Percentiles rank a stretch among this genome's conserved stretches.
Conservation (phyloP, 177 flowering plant genomes). For the Vitis hybrid region DNA sequence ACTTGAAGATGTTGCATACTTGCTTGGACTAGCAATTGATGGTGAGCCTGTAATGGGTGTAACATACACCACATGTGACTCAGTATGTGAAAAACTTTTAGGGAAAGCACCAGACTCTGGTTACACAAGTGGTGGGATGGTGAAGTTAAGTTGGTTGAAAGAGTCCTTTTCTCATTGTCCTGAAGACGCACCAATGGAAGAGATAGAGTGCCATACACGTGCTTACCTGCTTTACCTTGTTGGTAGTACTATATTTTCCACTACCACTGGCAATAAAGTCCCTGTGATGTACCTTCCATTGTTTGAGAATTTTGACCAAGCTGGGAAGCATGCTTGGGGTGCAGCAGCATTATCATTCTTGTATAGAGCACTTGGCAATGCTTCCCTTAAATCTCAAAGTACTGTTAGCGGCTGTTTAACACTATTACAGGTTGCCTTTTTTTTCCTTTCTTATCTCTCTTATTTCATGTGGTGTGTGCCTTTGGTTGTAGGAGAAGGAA, state of each 20-base stretch:
- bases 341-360: constrained; percentile 70
- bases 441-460: neutral
- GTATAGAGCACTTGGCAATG: constrained; percentile 77
- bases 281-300: constrained; percentile 79
- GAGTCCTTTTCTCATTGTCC: constrained; percentile 61
- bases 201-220: constrained; percentile 51
- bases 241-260: constrained; percentile 75
- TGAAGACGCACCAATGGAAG: constrained; percentile 42
- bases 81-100: constrained; percentile 48
- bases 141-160: constrained; percentile 76
- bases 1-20: constrained; percentile 58
- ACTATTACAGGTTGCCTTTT: constrained; percentile 51
- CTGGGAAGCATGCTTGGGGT: constrained; percentile 73
- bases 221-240: constrained; percentile 70
- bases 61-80: constrained; percentile 53
- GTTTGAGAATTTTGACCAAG: constrained; percentile 59
- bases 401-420: constrained; percentile 76
- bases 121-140: constrained; percentile 81
- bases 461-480: neutral
- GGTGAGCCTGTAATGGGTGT: constrained; percentile 72
- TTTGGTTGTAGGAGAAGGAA: neutral
- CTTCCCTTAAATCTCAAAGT: constrained; percentile 64
- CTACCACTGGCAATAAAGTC: constrained; percentile 76
- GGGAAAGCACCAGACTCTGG: constrained; percentile 57
- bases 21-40: constrained; percentile 62